Evolutionary conservation across 1,284 basidiomycete species (phyloP).

Genomic region (Ganoderma lingzhi): DNA sequence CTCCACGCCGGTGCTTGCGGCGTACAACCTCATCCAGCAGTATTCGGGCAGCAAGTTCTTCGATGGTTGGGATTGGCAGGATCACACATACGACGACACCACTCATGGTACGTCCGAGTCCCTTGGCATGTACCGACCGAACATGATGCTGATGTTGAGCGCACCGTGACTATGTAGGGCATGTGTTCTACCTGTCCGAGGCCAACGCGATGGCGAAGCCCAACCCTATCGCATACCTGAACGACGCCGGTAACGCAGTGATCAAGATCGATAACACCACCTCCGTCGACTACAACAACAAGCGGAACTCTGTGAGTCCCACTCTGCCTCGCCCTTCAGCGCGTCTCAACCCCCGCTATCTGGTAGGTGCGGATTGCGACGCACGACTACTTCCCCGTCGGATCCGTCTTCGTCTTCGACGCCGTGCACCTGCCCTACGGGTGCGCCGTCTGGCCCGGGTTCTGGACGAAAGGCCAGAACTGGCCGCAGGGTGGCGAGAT

Average conservation of each 20-base stretch:
- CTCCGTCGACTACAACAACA: constrained; percentile 58
- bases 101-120: constrained; percentile 42
- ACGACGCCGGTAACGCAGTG: constrained; percentile 58
- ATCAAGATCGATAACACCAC: constrained; percentile 65
- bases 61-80: constrained; percentile 58
- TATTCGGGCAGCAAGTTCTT: constrained; percentile 57
- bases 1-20: constrained; percentile 15
- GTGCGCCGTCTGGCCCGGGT: constrained; percentile 62
- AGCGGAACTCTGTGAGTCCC: constrained; percentile 61
- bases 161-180: constrained; percentile 45
- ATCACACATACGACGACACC: constrained; percentile 58
- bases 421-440: constrained; percentile 65
- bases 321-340: neutral
- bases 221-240: constrained; percentile 59
- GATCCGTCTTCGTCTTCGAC: constrained; percentile 68
- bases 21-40: constrained; percentile 35
- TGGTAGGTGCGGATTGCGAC: constrained; percentile 58
- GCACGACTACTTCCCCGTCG: constrained; percentile 56
- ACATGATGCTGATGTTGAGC: neutral
- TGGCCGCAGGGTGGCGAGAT: constrained; percentile 68
- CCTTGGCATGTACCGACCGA: neutral
- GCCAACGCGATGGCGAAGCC: constrained; percentile 47
- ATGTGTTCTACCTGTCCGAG: constrained; percentile 56
- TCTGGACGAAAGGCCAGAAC: constrained; percentile 59
- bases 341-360: neutral